phyloP scores from a whole-genome alignment of 2,329 filamentous ascomycete species.

The Oidium heveae region DNA sequence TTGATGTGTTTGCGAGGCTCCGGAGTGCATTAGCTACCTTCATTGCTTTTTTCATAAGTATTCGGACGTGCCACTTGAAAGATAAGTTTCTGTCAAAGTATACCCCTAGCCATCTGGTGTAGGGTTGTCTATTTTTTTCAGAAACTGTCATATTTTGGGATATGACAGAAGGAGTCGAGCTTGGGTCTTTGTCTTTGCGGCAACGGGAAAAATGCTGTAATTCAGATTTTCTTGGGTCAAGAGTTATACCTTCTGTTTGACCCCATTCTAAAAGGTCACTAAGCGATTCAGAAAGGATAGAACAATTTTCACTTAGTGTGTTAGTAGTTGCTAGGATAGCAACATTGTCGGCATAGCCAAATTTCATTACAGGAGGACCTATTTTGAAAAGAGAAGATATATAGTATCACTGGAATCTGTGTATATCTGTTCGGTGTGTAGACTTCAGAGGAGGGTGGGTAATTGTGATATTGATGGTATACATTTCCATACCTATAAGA shows the following conservation, averaged over 20 bases:
- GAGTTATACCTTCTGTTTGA: not conserved
- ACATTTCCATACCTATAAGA: too few relatives aligned
- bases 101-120: too few relatives aligned
- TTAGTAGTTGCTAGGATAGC: not conserved
- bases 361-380: not conserved
- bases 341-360: not conserved
- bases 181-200: not conserved
- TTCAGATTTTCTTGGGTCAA: not conserved
- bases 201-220: not conserved
- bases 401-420: too few relatives aligned
- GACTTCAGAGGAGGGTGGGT: too few relatives aligned
- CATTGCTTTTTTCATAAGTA: too few relatives aligned
- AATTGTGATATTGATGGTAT: too few relatives aligned
- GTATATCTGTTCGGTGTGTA: too few relatives aligned
- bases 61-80: too few relatives aligned
- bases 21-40: too few relatives aligned
- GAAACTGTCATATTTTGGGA: conserved; percentile 52
- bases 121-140: conserved; percentile 17
- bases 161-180: not conserved
- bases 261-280: not conserved
- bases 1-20: too few relatives aligned
- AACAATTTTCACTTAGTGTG: not conserved
- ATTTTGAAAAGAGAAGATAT: not conserved
- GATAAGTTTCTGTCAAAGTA: too few relatives aligned
- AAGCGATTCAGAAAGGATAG: not conserved